Conservation (phyloP, 2,329 filamentous ascomycete genomes). For the Botrytis tulipae region DNA sequence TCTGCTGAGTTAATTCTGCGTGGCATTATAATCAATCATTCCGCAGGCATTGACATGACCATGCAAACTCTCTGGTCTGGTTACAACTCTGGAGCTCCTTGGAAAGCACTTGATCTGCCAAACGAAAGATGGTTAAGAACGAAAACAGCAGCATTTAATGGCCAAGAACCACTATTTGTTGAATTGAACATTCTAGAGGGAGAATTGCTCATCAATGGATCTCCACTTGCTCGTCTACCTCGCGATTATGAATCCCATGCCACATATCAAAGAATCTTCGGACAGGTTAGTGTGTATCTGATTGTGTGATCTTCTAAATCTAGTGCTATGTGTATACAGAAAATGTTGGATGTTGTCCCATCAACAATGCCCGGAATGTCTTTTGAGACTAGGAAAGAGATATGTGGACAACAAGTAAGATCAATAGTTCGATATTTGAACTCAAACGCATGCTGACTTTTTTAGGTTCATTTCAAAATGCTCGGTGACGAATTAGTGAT, state of each 20-base stretch:
- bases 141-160: constrained; percentile 22
- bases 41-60: constrained; percentile 31
- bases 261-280: constrained; percentile 28
- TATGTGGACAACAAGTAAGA: constrained; percentile 35
- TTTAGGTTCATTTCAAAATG: constrained; percentile 40
- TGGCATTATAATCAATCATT: neutral
- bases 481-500: constrained; percentile 38
- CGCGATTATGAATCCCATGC: constrained; percentile 41
- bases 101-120: constrained; percentile 31
- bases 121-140: constrained; percentile 41
- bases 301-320: neutral
- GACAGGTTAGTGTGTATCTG: constrained; percentile 10
- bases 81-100: constrained; percentile 32
- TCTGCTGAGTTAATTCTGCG: constrained; percentile 28
- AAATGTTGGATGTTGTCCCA: constrained; percentile 31
- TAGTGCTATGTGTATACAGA: constrained; percentile 22
- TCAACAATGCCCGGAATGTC: constrained; percentile 40
- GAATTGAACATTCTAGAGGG: constrained; percentile 53
- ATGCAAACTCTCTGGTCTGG: constrained; percentile 35
- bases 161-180: constrained; percentile 34
- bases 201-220: constrained; percentile 52
- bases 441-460: neutral
- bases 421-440: neutral
- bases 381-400: constrained; percentile 37
- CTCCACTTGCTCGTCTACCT: constrained; percentile 49